phyloP scores from a whole-genome alignment of 495 filamentous ascomycete species.

The Neurospora terricola region DNA sequence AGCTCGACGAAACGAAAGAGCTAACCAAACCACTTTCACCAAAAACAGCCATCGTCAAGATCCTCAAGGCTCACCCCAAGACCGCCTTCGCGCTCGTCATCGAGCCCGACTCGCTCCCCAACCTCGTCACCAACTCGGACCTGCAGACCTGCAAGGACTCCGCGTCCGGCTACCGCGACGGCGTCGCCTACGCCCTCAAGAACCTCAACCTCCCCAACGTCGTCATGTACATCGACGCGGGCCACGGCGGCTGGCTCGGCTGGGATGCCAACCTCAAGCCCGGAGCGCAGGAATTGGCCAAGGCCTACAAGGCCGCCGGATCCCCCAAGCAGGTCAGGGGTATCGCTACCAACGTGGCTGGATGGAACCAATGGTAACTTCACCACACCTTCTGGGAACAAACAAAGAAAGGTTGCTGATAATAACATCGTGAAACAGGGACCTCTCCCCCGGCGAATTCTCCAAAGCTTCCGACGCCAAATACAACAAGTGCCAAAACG shows the following conservation, averaged over 20 bases:
- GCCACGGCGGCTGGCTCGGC: constrained; percentile 74
- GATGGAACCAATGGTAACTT: constrained; percentile 57
- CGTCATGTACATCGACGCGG: constrained; percentile 75
- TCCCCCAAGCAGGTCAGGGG: constrained; percentile 59
- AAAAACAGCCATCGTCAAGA: constrained; percentile 43
- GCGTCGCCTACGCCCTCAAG: constrained; percentile 62
- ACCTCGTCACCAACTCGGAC: constrained; percentile 67
- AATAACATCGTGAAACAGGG: constrained; percentile 21
- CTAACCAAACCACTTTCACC: constrained; percentile 19
- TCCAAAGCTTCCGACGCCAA: constrained; percentile 45
- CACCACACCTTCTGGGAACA: neutral
- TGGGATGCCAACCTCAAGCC: constrained; percentile 70
- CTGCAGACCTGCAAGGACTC: constrained; percentile 54
- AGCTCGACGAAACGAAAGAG: too few species aligned
- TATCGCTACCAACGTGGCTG: constrained; percentile 68
- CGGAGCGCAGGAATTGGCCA: constrained; percentile 57
- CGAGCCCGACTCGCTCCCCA: constrained; percentile 73
- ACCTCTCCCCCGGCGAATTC: constrained; percentile 55
- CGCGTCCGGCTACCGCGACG: constrained; percentile 53
- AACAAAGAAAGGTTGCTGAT: neutral
- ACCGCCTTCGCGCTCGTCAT: constrained; percentile 45
- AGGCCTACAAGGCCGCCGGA: constrained; percentile 56
- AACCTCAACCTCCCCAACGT: constrained; percentile 68
- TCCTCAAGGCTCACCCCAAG: constrained; percentile 45
- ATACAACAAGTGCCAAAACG: constrained; percentile 53